phyloP scores from a whole-genome alignment of 352 stramenopile genomes.

The Phytophthora hybrid region DNA sequence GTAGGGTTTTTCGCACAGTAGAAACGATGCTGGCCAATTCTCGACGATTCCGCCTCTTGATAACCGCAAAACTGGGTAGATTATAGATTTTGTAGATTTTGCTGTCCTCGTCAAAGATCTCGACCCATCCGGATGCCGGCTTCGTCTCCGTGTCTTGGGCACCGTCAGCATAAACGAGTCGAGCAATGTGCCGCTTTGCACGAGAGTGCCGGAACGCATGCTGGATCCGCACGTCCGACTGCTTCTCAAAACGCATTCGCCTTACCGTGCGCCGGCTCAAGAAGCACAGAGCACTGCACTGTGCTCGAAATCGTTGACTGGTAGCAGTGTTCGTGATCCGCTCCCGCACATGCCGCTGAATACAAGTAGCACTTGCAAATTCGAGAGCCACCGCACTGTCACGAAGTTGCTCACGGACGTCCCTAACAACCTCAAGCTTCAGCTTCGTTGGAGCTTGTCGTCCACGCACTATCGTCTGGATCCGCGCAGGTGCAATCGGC shows the following conservation, averaged over 20 bases:
- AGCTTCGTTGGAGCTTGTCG: constrained; percentile 22
- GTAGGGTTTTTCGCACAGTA: too few relatives aligned
- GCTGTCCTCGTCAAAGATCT: constrained; percentile 74
- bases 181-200: constrained; percentile 49
- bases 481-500: constrained; percentile 34
- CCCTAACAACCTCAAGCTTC: constrained; percentile 29
- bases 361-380: constrained; percentile 35
- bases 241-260: constrained; percentile 30
- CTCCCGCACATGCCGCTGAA: constrained; percentile 51
- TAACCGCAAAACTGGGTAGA: too few relatives aligned
- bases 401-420: constrained; percentile 18
- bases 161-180: constrained; percentile 39
- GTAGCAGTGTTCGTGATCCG: constrained; percentile 24
- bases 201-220: constrained; percentile 61
- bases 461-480: constrained; percentile 43
- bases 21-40: too few relatives aligned
- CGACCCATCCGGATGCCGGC: constrained; percentile 52
- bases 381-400: constrained; percentile 27
- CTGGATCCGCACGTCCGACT: constrained; percentile 54
- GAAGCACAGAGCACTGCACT: constrained; percentile 51
- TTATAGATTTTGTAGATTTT: too few relatives aligned
- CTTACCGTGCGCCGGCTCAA: constrained; percentile 42
- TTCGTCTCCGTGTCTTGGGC: constrained; percentile 14
- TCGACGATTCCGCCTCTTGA: too few relatives aligned
- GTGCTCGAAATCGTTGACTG: constrained; percentile 28